phyloP scores from a whole-genome alignment of 2,329 filamentous ascomycete species.

The Aquanectria penicillioides region DNA sequence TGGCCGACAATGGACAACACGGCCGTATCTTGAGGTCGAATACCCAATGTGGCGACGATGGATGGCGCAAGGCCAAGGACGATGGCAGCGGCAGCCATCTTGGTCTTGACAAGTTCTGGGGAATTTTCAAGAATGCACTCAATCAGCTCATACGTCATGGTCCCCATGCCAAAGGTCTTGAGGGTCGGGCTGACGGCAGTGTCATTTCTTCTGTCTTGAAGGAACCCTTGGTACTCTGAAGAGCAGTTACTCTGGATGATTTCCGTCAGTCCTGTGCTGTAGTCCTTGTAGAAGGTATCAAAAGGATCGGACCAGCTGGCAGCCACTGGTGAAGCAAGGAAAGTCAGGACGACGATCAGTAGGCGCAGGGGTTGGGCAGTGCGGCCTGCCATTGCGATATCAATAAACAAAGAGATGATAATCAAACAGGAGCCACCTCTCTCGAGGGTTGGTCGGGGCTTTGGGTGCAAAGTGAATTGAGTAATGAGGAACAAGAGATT shows the following conservation, averaged over 20 bases:
- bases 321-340: conserved; percentile 1
- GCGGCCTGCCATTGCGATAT: neutral
- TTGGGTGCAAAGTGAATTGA: too few relatives aligned
- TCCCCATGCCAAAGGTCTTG: neutral
- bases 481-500: too few relatives aligned
- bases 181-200: neutral
- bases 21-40: conserved; percentile 18
- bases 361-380: neutral
- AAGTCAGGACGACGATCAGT: neutral
- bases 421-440: neutral
- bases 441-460: neutral
- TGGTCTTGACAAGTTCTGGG: conserved; percentile 23
- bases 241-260: conserved; percentile 15
- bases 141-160: conserved; percentile 9
- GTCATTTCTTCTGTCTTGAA: neutral
- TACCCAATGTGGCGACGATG: conserved; percentile 17
- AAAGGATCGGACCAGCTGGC: conserved; percentile 8
- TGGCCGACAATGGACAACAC: conserved; percentile 18
- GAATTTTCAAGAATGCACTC: conserved; percentile 16
- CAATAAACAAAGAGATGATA: too few relatives aligned
- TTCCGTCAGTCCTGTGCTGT: conserved; percentile 8
- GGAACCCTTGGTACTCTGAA: conserved; percentile 5
- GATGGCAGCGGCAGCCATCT: conserved; percentile 23
- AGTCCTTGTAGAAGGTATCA: conserved; percentile 8
- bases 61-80: conserved; percentile 18